Evolutionary conservation across 768 basidiomycete species (phyloP).

Genomic region (Collybia nuda): DNA sequence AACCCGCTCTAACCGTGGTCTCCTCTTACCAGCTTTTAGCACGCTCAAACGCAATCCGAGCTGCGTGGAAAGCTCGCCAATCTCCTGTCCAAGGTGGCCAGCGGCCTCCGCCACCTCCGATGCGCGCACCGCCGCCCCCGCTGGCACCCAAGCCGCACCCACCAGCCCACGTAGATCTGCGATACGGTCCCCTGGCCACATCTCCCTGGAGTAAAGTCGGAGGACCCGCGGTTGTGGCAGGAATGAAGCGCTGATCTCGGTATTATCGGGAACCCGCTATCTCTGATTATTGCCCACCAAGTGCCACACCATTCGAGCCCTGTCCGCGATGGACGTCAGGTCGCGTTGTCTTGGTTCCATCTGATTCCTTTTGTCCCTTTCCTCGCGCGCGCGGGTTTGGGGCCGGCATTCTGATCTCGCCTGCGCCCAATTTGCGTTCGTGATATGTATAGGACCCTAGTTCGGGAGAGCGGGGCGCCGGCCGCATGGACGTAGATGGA

Average conservation of each 20-base stretch:
- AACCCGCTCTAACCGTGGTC: slow-evolving; percentile 13
- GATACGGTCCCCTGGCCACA: slow-evolving; percentile 64
- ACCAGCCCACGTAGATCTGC: slow-evolving; percentile 33
- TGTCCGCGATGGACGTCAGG: neutral
- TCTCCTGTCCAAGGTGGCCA: slow-evolving; percentile 20
- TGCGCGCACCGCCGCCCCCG: slow-evolving; percentile 22
- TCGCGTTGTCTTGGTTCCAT: neutral
- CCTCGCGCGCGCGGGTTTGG: too few relatives aligned
- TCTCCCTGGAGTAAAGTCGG: slow-evolving; percentile 76
- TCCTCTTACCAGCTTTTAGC: slow-evolving; percentile 55
- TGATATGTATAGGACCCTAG: too few relatives aligned
- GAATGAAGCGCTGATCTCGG: slow-evolving; percentile 59
- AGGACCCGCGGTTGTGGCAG: slow-evolving; percentile 59
- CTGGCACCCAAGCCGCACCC: slow-evolving; percentile 15
- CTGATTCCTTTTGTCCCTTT: neutral
- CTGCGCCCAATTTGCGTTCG: too few relatives aligned
- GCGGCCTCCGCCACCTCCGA: slow-evolving; percentile 21
- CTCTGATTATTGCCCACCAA: neutral
- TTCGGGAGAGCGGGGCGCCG: too few relatives aligned
- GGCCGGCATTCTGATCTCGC: too few relatives aligned
- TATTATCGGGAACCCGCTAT: slow-evolving; percentile 2
- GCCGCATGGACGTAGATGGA: neutral
- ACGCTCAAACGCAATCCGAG: slow-evolving; percentile 61
- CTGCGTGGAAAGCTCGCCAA: slow-evolving; percentile 73
- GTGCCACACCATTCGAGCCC: neutral